Percentiles rank a stretch among this genome's conserved stretches.
phyloP scores from a whole-genome alignment of 1,139 yeast species.

The Zygosaccharomyces sapae region DNA sequence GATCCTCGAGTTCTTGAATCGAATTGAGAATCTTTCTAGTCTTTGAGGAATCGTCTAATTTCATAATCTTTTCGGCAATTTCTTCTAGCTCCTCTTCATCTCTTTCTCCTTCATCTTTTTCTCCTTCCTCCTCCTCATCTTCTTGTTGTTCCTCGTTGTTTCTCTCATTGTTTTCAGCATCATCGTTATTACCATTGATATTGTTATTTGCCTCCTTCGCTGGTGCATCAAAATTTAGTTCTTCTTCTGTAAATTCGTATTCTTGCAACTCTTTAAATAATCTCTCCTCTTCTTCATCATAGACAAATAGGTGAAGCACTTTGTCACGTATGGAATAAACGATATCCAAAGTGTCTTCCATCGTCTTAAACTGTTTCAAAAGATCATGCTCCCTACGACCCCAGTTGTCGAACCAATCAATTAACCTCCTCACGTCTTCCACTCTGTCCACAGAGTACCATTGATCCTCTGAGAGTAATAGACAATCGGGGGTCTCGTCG shows the following conservation, averaged over 20 bases:
- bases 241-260: constrained; percentile 37
- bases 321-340: constrained; percentile 61
- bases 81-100: constrained; percentile 35
- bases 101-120: constrained; percentile 15
- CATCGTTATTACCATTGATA: constrained; percentile 12
- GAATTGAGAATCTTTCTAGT: constrained; percentile 26
- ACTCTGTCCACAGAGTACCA: constrained; percentile 60
- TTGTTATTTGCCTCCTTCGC: constrained; percentile 28
- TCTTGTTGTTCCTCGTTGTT: not conserved
- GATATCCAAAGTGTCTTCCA: constrained; percentile 51
- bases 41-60: constrained; percentile 32
- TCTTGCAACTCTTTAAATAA: constrained; percentile 42
- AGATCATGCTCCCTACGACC: constrained; percentile 73
- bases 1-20: constrained; percentile 28
- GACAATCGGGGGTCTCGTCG: constrained; percentile 61
- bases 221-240: constrained; percentile 18
- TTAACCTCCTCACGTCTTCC: constrained; percentile 53
- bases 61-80: constrained; percentile 35
- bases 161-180: constrained; percentile 7
- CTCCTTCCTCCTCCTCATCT: not conserved
- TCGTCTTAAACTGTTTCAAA: constrained; percentile 54
- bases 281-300: constrained; percentile 43
- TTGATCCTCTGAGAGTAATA: constrained; percentile 57
- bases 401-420: constrained; percentile 67
- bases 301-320: constrained; percentile 42